These are phyloP conservation scores for Talaromyces sp. DNA, from an alignment of 2,329 filamentous ascomycete genomes.

Conservation along the genomic window DNA sequence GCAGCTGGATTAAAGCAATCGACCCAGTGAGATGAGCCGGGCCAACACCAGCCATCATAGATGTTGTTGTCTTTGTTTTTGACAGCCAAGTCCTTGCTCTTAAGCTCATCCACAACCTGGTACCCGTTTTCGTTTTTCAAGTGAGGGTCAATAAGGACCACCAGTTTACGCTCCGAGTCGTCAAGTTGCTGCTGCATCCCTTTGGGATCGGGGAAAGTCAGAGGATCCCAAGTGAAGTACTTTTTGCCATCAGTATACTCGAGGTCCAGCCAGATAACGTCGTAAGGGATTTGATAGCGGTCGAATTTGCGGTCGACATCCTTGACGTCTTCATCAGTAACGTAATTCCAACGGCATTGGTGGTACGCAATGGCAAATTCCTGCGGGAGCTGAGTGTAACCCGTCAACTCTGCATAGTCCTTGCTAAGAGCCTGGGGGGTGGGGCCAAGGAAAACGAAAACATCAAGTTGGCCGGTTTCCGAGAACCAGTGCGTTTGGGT, in stretches of 20 bases:
- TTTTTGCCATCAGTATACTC: slow-evolving; percentile 97
- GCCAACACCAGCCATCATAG: slow-evolving; percentile 99
- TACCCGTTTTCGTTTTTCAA: slow-evolving; percentile 90
- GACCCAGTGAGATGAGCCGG: slow-evolving; percentile 92
- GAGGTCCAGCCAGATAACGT: slow-evolving; percentile 98
- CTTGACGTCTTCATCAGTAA: slow-evolving; percentile 93
- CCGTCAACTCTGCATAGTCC: slow-evolving; percentile 83
- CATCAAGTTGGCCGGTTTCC: slow-evolving; percentile 80
- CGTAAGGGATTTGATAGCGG: slow-evolving; percentile 91
- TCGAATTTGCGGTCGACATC: slow-evolving; percentile 97
- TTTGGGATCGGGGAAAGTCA: slow-evolving; percentile 81
- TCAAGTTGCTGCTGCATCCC: slow-evolving; percentile 87
- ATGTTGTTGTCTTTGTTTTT: slow-evolving; percentile 84
- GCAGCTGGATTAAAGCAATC: slow-evolving; percentile 94
- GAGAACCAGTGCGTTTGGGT: slow-evolving; percentile 97
- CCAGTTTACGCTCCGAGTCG: slow-evolving; percentile 79
- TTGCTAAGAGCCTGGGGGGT: slow-evolving; percentile 76
- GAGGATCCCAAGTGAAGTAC: slow-evolving; percentile 94
- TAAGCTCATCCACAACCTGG: slow-evolving; percentile 71
- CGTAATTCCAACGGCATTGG: slow-evolving; percentile 98
- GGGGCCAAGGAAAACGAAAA: slow-evolving; percentile 92
- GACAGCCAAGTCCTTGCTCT: slow-evolving; percentile 75
- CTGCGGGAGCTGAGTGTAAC: slow-evolving; percentile 84
- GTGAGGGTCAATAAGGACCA: slow-evolving; percentile 93
- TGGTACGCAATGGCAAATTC: slow-evolving; percentile 92